Conservation (phyloP, 306 rosid species). For the Castanospermum australe region DNA sequence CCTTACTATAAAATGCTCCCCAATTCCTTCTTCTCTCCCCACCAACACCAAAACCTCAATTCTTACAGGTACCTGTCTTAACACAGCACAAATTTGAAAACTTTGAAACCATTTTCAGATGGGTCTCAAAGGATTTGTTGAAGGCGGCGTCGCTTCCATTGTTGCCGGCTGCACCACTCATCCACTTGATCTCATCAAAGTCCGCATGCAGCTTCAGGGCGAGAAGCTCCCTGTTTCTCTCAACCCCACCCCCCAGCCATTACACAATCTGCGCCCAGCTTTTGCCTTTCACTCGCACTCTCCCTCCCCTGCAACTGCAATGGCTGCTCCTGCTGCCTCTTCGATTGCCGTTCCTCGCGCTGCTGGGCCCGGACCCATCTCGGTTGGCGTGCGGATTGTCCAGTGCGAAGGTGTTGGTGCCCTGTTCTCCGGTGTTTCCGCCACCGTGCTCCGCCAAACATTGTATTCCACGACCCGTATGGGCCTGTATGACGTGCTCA, state of each 20-base stretch:
- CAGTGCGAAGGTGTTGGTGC: constrained; percentile 58
- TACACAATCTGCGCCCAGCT: constrained; percentile 56
- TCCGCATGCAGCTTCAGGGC: constrained; percentile 85
- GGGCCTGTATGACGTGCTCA: constrained; percentile 80
- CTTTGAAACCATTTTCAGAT: not conserved
- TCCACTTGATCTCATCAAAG: constrained; percentile 79
- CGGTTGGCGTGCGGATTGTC: constrained; percentile 47
- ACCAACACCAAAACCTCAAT: not conserved
- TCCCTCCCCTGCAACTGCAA: not conserved
- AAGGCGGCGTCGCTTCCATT: constrained; percentile 68
- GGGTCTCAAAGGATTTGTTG: constrained; percentile 54
- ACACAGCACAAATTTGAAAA: too few relatives aligned
- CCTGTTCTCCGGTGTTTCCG: constrained; percentile 71
- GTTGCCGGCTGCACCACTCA: constrained; percentile 64
- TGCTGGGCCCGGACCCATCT: constrained; percentile 45
- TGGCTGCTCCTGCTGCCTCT: not conserved
- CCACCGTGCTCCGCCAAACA: constrained; percentile 76
- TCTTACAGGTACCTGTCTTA: too few relatives aligned
- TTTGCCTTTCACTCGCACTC: constrained; percentile 40
- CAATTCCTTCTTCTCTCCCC: not conserved
- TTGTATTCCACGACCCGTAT: constrained; percentile 83
- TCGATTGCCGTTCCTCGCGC: not conserved
- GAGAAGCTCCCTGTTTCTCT: constrained; percentile 34
- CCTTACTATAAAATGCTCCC: not conserved
- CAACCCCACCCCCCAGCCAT: constrained; percentile 31